Evolutionary conservation across 345 rosid genomes (phyloP), one percentile per base, ranked within the genome.

Genomic region (Punica granatum): DNA sequence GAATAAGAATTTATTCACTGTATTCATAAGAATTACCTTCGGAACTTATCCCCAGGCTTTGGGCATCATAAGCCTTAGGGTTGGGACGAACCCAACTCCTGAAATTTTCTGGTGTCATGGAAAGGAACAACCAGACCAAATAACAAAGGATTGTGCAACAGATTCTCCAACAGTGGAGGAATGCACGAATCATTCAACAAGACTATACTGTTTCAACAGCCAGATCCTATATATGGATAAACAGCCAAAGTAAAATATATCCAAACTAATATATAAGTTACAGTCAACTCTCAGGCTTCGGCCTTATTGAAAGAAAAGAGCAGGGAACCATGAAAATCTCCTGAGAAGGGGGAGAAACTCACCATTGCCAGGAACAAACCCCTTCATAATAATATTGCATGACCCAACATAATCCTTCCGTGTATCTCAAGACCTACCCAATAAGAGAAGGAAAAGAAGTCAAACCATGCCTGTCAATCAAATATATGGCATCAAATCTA

Each of bases 351-450:
- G 31, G 62, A 4, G 44, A 65, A 73, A 83, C 90, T 85, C 72
- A 89, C 98, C 99, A 94, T 33, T 83, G 87, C 99, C 99, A 94
- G 64, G 99, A 94, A 77, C 90, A 89, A 76, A 94, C 98, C 60
- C 98, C 99, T 78, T 89, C 96, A 73, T 89, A 91, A 70, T 94
- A 94, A 73, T 94, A 89, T 72, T 80, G 99, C 99, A 91, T 88
- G 46, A 94, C 86, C 99, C 99, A 94, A 68, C 98, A 94, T 42
- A 94, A 83, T 64, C 99, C 99, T 79, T 94, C 97, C 1, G 90
- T 82, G 63, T 89, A 94, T 83, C 73, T 84, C 85, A 84, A 74
- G 70, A 84, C 92, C 98, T 89, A 74, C 49, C 28, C 74, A 1
- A 28, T 30, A 56, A 73, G 69, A 49, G 32, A 43, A 76, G 75